These are phyloP conservation scores for Wickerhamomyces silvicola DNA, from an alignment of 805 yeast genomes.

Conservation along the genomic window DNA sequence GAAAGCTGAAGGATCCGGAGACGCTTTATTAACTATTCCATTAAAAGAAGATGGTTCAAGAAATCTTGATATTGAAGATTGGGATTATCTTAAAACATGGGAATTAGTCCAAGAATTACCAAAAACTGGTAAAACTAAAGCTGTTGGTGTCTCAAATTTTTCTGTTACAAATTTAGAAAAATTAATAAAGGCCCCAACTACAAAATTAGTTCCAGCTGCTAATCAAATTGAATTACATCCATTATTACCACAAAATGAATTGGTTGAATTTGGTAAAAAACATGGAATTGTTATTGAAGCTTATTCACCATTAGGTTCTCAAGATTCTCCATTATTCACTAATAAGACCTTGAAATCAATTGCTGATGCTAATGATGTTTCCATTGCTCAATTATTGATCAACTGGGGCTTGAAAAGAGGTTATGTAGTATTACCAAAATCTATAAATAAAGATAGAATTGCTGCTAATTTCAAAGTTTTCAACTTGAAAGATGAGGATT, in stretches of 20 bases:
- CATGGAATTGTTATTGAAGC: constrained; percentile 59
- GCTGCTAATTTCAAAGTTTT: constrained; percentile 25
- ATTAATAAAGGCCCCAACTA: constrained; percentile 42
- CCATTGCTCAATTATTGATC: constrained; percentile 43
- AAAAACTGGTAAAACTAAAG: constrained; percentile 44
- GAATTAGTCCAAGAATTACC: constrained; percentile 55
- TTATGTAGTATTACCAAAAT: constrained; percentile 44
- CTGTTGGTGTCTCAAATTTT: constrained; percentile 77
- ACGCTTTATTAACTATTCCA: constrained; percentile 27
- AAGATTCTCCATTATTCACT: constrained; percentile 42
- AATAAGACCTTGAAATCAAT: constrained; percentile 35
- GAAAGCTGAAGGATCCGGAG: constrained; percentile 30
- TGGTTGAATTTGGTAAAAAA: constrained; percentile 42
- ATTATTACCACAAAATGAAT: constrained; percentile 55
- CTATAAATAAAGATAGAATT: constrained; percentile 37
- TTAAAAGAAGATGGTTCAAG: constrained; percentile 29
- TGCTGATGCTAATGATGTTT: constrained; percentile 34
- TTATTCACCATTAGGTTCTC: constrained; percentile 69
- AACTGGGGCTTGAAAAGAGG: constrained; percentile 56
- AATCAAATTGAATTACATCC: constrained; percentile 80
- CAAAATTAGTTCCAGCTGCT: constrained; percentile 54
- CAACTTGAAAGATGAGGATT: constrained; percentile 28
- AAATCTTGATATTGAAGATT: constrained; percentile 29
- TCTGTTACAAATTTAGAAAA: constrained; percentile 44
- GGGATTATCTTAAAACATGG: constrained; percentile 53